phyloP scores from a whole-genome alignment of 305 asterid species.

The Monarda citriodora region DNA sequence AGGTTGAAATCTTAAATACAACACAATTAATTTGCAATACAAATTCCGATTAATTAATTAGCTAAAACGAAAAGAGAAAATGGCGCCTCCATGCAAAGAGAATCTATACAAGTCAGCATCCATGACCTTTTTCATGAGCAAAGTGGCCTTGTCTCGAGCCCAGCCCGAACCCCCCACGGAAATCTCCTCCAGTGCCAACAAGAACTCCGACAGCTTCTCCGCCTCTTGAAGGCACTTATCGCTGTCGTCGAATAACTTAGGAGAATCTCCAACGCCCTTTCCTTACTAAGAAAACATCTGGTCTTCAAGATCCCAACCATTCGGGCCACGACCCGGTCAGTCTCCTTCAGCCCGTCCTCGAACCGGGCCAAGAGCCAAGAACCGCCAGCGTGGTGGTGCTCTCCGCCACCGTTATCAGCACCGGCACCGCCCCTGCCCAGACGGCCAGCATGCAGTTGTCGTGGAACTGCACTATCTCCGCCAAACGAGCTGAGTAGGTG shows the following conservation, averaged over 20 bases:
- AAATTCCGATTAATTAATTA: too few relatives aligned
- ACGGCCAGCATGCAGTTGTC: constrained; percentile 90
- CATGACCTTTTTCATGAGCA: constrained; percentile 71
- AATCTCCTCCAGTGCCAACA: constrained; percentile 66
- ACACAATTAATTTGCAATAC: neutral
- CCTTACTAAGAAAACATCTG: constrained; percentile 65
- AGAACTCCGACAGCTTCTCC: constrained; percentile 46
- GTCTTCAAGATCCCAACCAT: constrained; percentile 54
- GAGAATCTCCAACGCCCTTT: constrained; percentile 71
- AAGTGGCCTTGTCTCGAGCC: constrained; percentile 62
- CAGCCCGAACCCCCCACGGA: constrained; percentile 67
- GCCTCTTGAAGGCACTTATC: constrained; percentile 58
- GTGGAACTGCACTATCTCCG: constrained; percentile 81
- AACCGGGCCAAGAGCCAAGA: constrained; percentile 64
- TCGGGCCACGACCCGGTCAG: constrained; percentile 34
- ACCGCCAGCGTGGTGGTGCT: constrained; percentile 45
- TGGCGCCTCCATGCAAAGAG: neutral
- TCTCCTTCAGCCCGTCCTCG: constrained; percentile 68
- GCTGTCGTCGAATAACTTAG: constrained; percentile 65
- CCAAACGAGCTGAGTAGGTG: constrained; percentile 76
- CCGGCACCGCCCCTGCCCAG: constrained; percentile 55
- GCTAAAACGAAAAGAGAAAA: neutral
- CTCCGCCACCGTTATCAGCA: constrained; percentile 46
- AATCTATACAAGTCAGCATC: constrained; percentile 32
- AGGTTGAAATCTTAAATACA: neutral